phyloP scores from a whole-genome alignment of 1,139 yeast genomes.

The Lodderomyces jiufengensis region DNA sequence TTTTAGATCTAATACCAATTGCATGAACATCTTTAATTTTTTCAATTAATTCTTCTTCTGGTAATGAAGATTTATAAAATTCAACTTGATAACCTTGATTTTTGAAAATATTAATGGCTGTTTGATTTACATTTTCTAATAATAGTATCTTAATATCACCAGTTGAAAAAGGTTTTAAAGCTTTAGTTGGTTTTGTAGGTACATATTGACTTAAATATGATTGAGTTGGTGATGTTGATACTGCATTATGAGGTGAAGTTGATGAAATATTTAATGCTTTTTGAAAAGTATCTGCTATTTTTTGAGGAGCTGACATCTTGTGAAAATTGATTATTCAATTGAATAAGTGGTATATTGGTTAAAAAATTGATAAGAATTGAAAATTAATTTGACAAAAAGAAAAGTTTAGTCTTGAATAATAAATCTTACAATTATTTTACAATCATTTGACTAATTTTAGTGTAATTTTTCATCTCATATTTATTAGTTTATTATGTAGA shows the following conservation, averaged over 20 bases:
- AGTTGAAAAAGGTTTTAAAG: conserved; percentile 82
- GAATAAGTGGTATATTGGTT: neutral
- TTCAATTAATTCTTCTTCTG: conserved; percentile 92
- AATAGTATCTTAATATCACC: conserved; percentile 89
- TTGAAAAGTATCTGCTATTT: conserved; percentile 60
- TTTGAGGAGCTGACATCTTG: conserved; percentile 64
- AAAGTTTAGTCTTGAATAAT: neutral
- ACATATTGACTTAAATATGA: conserved; percentile 46
- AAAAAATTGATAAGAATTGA: neutral
- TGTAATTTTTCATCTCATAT: no score
- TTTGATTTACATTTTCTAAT: conserved; percentile 87
- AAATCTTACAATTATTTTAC: neutral
- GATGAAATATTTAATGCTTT: conserved; percentile 49
- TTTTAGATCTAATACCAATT: conserved; percentile 96
- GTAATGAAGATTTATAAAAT: conserved; percentile 82
- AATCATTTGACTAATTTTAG: no score
- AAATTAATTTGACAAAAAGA: neutral
- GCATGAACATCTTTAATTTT: conserved; percentile 94
- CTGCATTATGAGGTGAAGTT: conserved; percentile 51
- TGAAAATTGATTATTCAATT: neutral
- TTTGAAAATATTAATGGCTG: conserved; percentile 82
- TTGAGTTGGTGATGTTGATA: conserved; percentile 69
- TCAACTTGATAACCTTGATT: conserved; percentile 97
- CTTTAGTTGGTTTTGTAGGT: conserved; percentile 54
- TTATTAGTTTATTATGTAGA: no score